These are phyloP conservation scores for Argentina anserina DNA, from an alignment of 306 rosid genomes.

Conservation along the genomic window DNA sequence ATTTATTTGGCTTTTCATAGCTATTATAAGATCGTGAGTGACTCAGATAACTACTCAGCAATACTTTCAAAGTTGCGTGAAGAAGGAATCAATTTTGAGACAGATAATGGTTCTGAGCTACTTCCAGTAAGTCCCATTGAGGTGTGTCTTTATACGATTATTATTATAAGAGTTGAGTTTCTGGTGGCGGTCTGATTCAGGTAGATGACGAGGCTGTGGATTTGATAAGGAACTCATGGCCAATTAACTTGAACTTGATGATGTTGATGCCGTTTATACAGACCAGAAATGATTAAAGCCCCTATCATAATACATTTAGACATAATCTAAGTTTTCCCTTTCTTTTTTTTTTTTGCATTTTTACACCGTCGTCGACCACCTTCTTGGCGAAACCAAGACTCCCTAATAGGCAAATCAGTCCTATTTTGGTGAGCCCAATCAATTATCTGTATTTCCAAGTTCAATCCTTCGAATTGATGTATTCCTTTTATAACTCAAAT, in stretches of 20 bases:
- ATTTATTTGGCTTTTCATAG: slow-evolving; percentile 41
- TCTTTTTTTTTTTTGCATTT: too few relatives aligned
- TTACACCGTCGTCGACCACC: too few relatives aligned
- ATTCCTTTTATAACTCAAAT: too few relatives aligned
- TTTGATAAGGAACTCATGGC: slow-evolving; percentile 76
- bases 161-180: not conserved
- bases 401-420: too few relatives aligned
- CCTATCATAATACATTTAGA: slow-evolving; percentile 24
- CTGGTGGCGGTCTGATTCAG: slow-evolving; percentile 39
- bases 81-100: slow-evolving; percentile 71
- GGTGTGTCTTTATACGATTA: slow-evolving; percentile 39
- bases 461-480: too few relatives aligned
- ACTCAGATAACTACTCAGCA: slow-evolving; percentile 69
- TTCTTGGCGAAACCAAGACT: too few relatives aligned
- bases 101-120: slow-evolving; percentile 88
- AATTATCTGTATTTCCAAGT: too few relatives aligned
- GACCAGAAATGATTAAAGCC: slow-evolving; percentile 60
- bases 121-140: slow-evolving; percentile 66
- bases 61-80: slow-evolving; percentile 67
- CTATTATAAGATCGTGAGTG: slow-evolving; percentile 75
- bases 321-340: too few relatives aligned
- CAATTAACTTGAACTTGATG: slow-evolving; percentile 87
- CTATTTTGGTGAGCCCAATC: too few relatives aligned
- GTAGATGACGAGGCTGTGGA: slow-evolving; percentile 92
- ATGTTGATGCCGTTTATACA: slow-evolving; percentile 91